Conservation (phyloP, 176 grass and related monocot species). For the Echinochloa phyllopogon region DNA sequence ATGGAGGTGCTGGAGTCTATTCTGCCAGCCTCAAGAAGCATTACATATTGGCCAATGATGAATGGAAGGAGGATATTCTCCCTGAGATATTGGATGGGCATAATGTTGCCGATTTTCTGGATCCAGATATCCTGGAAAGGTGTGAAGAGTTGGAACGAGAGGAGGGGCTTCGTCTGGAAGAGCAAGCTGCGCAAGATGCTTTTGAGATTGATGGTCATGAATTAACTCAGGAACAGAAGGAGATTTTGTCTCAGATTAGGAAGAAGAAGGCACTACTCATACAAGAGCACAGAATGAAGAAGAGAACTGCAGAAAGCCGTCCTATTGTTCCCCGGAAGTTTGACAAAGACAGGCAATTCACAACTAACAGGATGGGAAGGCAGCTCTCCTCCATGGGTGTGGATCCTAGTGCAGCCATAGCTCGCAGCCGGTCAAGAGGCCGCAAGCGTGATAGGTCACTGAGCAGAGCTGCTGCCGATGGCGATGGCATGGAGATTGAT, state of each 20-base stretch:
- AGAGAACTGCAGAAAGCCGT: constrained; percentile 84
- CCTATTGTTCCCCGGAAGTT: constrained; percentile 76
- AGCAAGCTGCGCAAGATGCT: constrained; percentile 51
- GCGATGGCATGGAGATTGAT: constrained; percentile 66
- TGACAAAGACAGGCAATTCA: constrained; percentile 58
- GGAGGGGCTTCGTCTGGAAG: constrained; percentile 75
- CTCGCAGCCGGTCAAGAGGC: constrained; percentile 53
- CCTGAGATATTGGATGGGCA: constrained; percentile 81
- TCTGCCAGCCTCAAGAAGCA: constrained; percentile 78
- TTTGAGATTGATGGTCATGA: constrained; percentile 75
- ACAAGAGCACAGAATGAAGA: constrained; percentile 85
- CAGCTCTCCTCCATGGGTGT: constrained; percentile 64
- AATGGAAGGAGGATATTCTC: constrained; percentile 75
- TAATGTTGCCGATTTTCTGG: constrained; percentile 78
- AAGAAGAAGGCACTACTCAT: constrained; percentile 71
- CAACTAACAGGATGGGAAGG: constrained; percentile 45
- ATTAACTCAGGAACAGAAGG: constrained; percentile 53
- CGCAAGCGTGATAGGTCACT: constrained; percentile 80
- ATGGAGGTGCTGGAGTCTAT: constrained; percentile 91
- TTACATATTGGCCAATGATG: constrained; percentile 70
- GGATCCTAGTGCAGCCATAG: constrained; percentile 56
- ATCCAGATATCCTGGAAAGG: constrained; percentile 75
- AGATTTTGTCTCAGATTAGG: constrained; percentile 65
- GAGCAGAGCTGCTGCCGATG: constrained; percentile 45
- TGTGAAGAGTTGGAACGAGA: constrained; percentile 77